Percentiles rank a stretch among this genome's conserved stretches.
These are phyloP conservation scores for Coemansia sp. DNA, from an alignment of 192 early-diverging fungal species.

Conservation along the genomic window DNA sequence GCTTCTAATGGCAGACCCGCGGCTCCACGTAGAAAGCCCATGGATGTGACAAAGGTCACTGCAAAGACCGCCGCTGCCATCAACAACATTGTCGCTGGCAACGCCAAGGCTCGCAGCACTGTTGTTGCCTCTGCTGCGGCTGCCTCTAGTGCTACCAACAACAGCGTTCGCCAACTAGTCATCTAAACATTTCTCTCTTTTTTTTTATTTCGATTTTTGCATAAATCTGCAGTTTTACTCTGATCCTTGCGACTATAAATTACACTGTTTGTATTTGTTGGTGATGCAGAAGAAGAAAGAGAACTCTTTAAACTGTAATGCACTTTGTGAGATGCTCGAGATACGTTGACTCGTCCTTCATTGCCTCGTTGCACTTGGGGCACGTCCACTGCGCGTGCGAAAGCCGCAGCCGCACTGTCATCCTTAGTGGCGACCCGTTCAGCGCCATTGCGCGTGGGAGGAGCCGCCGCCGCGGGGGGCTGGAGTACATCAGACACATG, in stretches of 20 bases:
- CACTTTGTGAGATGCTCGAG: constrained; percentile 42
- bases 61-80: constrained; percentile 49
- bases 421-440: background rate
- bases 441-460: background rate
- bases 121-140: constrained; percentile 12
- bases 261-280: background rate
- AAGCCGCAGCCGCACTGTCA: background rate
- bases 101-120: constrained; percentile 37
- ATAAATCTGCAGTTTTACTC: background rate
- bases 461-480: background rate
- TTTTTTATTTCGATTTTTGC: background rate
- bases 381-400: constrained; percentile 30
- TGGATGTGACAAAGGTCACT: constrained; percentile 38
- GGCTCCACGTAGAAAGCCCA: constrained; percentile 22
- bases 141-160: background rate
- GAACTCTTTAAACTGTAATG: background rate
- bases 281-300: background rate
- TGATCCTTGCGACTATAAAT: background rate
- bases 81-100: constrained; percentile 49
- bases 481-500: constrained; percentile 2
- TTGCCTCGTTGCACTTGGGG: constrained; percentile 30
- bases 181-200: constrained; percentile 10
- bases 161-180: constrained; percentile 23
- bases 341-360: constrained; percentile 44
- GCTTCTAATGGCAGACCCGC: too few species aligned